These are phyloP conservation scores for Parietichytrium sp. DNA, from an alignment of 108 stramenopile genomes.

Conservation along the genomic window DNA sequence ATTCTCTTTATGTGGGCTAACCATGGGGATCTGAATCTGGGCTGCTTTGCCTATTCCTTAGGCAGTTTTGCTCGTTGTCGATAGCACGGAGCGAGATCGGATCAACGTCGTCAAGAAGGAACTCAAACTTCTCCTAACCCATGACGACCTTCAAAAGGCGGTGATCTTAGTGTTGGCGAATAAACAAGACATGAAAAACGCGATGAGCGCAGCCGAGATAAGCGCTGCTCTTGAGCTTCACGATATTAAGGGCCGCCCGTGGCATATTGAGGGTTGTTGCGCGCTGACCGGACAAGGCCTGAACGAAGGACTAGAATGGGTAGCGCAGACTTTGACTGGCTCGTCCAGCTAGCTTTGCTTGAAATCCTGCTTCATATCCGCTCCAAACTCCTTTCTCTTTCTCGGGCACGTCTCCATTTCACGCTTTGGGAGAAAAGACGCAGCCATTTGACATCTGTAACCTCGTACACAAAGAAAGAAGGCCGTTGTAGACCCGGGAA, in stretches of 20 bases:
- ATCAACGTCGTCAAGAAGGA: conserved; percentile 51
- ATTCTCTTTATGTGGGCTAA: too few relatives aligned
- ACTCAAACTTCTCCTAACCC: conserved; percentile 43
- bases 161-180: conserved; percentile 69
- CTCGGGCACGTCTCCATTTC: not conserved
- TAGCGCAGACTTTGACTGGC: conserved; percentile 26
- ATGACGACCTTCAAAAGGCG: conserved; percentile 62
- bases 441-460: not conserved
- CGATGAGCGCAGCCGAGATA: conserved; percentile 64
- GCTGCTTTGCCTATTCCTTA: too few relatives aligned
- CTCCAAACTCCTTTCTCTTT: too few relatives aligned
- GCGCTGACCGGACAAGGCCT: conserved; percentile 74
- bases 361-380: too few relatives aligned
- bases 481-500: too few relatives aligned
- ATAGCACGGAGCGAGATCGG: conserved; percentile 50
- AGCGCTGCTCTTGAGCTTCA: conserved; percentile 59
- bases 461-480: too few relatives aligned
- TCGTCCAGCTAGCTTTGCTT: too few relatives aligned
- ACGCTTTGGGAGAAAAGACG: not conserved
- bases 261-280: conserved; percentile 66
- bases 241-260: conserved; percentile 47
- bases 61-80: conserved; percentile 54
- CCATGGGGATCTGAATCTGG: too few relatives aligned
- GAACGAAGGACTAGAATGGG: conserved; percentile 65
- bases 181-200: conserved; percentile 68